phyloP scores from a whole-genome alignment of 75 land plant genomes.

The Selaginella moellendorffii region DNA sequence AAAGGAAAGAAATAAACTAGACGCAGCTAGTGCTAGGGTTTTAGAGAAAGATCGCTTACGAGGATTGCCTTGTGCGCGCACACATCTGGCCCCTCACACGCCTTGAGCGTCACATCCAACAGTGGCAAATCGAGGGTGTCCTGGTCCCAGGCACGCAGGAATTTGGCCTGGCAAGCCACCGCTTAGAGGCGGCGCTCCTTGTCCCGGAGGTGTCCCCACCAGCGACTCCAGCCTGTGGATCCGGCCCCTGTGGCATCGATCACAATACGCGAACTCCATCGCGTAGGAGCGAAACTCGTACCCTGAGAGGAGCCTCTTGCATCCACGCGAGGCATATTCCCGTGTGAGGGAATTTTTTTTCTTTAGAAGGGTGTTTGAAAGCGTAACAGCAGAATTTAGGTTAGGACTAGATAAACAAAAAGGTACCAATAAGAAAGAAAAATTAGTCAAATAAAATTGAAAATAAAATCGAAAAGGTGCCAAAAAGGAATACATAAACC shows the following conservation, averaged over 20 bases:
- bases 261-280: slow-evolving; percentile 8
- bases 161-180: not conserved
- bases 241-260: not conserved
- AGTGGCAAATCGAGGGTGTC: slow-evolving; percentile 1
- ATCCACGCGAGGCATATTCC: slow-evolving; percentile 6
- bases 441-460: too few species aligned
- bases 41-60: too few species aligned
- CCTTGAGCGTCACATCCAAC: slow-evolving; percentile 6
- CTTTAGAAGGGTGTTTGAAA: not conserved
- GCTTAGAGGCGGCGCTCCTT: not conserved
- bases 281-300: slow-evolving; percentile 7
- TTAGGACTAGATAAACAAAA: too few species aligned
- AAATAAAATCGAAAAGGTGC: too few species aligned
- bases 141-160: slow-evolving; percentile 8
- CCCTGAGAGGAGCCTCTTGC: slow-evolving; percentile 8
- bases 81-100: slow-evolving; percentile 3
- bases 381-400: too few species aligned
- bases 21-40: too few species aligned
- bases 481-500: too few species aligned
- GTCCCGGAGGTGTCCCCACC: slow-evolving; percentile 1
- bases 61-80: slow-evolving; percentile 8
- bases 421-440: too few species aligned
- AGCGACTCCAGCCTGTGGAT: slow-evolving; percentile 3
- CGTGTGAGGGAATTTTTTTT: too few species aligned
- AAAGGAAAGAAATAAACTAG: too few species aligned